Base-by-base conservation (phyloP, 805 yeast species). In the Myxozyma neotropica region DNA sequence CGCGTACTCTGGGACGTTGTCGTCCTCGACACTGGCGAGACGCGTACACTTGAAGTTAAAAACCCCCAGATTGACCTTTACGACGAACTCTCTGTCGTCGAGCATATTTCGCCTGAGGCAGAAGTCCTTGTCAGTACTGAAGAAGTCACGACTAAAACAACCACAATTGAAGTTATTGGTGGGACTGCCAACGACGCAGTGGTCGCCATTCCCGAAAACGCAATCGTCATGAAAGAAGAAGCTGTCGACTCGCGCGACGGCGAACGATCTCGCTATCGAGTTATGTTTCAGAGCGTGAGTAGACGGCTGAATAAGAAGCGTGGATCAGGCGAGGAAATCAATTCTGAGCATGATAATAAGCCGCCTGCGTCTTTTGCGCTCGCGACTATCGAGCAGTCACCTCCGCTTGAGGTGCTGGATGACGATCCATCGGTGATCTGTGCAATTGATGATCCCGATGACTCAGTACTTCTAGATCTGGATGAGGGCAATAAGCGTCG, bases 1-100 rank as follows among this genome's bases (percentile, higher is more conserved):
- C 62, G 68, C n/a, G 65, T 68, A 12, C 48, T 71, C 15, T 72
- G 74, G 73, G 73, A 71, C 46, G 74, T 71, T 23, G 69, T 70
- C 7, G 72, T 71, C 7, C 58, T 72, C 10, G 74, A 72, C n/a
- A 68, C 67, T 1, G 74, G 74, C 23, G 71, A 69, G 33, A 63
- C 67, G 13, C 48, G 66, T 4, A 56, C 62, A 10, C 51, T 63
- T 7, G 61, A 64, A 24, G 64, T 55, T 19, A 52, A 64, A 36
- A 56, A 59, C 21, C 47, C 57, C n/a, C 51, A 44, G 27, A 36
- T 44, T n/a, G 58, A 54, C 15, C 38, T 58, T 17, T 40, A 52
- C 36, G 63, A 58, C 19, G 64, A 43, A 15, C 39, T 45, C 6
- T 24, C 57, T 19, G 39, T 53, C 7, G 46, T 59, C 15, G 27